Evolutionary conservation across 139 green algal species (phyloP), one percentile per base, ranked within the genome.

Genomic region (Zygnema circumcarinatum): DNA sequence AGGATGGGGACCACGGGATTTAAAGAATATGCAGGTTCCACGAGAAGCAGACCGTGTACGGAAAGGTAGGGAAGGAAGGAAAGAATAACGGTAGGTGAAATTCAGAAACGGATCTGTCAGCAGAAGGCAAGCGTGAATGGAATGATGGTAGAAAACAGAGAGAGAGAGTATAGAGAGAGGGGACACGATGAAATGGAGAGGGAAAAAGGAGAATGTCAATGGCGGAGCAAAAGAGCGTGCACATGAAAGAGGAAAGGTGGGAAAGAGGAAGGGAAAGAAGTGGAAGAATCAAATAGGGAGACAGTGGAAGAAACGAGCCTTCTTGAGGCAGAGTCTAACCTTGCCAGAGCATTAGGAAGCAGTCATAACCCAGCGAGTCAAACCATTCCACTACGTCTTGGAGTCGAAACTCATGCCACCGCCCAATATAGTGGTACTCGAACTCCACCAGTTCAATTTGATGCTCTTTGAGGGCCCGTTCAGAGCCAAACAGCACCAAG

Each of bases 241-340:
- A 11, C 7, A 78, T 3, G 39, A 78, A 41, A 11, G 11, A 11
- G 69, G 39, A 78, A 78, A 11, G 11, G 36, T 56, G 39, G 39
- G 39, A 78, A 78, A 78, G 39, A 47, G 39, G 39, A 78, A 78
- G 69, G 36, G 38, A 78, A 78, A 78, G 69, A 78, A 78, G 39
- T 25, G 39, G 69, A 11, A 78, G 36, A 3, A 25, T 78, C 16
- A 78, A 78, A 11, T 25, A 11, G 39, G 16, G 69, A 56, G 36
- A 11, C 16, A 78, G 39, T 7, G 7, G 39, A 78, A 56, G 39
- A 11, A 78, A 11, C 16, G 39, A 11, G 39, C 3, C 3, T 11
- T 41, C 16, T 56, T 41, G 11, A 78, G 7, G 39, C 47, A 62
- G n/a, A n/a, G n/a, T 62, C 16, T 62, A 25, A 16, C 7, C 7